Conservation (phyloP, 495 filamentous ascomycete species). For the Amphirosellinia nigrospora region DNA sequence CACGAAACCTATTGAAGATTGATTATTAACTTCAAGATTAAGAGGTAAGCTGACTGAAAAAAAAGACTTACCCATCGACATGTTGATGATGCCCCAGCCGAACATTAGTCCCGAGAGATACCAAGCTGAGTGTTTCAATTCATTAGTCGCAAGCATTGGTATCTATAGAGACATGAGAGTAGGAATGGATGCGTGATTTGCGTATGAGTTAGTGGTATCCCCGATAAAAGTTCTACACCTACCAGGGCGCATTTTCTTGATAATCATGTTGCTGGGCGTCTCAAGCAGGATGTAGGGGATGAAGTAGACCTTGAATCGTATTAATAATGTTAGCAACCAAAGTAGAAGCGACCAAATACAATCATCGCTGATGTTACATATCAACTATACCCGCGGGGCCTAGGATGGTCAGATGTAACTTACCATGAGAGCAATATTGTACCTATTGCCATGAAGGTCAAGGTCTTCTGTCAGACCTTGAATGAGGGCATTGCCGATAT, state of each 20-base stretch:
- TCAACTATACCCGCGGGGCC: not conserved
- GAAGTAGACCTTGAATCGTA: constrained; percentile 56
- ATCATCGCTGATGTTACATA: not conserved
- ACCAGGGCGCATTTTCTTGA: constrained; percentile 49
- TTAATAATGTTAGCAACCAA: not conserved
- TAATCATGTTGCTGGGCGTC: constrained; percentile 62
- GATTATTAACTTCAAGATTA: no score
- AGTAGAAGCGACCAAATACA: not conserved
- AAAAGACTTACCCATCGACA: no score
- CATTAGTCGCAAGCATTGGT: not conserved
- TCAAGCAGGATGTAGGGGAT: constrained; percentile 69
- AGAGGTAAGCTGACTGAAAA: no score
- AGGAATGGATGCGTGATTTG: not conserved
- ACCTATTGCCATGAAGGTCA: constrained; percentile 58
- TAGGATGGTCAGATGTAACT: constrained; percentile 8
- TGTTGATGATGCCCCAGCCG: constrained; percentile 62
- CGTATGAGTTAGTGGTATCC: not conserved
- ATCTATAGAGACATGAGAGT: not conserved
- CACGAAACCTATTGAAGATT: no score
- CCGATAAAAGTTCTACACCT: not conserved
- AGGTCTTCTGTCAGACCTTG: constrained; percentile 66
- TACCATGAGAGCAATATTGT: constrained; percentile 68
- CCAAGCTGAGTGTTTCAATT: constrained; percentile 43
- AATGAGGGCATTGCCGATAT: constrained; percentile 68
- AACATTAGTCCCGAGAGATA: constrained; percentile 62